A percentile compares a stretch with the other conserved stretches of the same genome.
These are phyloP conservation scores for Staphylotrichum tortipilum DNA, from an alignment of 495 filamentous ascomycete species.

Conservation along the genomic window DNA sequence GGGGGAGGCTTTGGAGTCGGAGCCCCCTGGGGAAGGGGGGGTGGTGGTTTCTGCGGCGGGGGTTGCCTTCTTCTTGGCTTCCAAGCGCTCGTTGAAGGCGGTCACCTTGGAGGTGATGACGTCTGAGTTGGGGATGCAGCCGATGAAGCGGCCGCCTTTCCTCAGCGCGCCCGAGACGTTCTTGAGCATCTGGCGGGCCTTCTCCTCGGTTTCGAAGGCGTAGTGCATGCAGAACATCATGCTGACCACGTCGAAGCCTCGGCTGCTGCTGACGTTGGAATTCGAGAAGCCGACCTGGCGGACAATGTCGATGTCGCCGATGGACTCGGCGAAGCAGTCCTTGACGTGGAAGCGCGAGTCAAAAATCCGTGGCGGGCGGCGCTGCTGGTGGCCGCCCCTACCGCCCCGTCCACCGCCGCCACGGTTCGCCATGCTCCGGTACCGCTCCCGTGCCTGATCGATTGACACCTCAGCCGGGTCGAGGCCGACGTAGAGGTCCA, in stretches of 20 bases:
- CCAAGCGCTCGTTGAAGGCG: constrained; percentile 47
- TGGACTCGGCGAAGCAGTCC: constrained; percentile 78
- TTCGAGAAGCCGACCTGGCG: constrained; percentile 76
- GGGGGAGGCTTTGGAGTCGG: constrained; percentile 1
- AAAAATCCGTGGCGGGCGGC: constrained; percentile 51
- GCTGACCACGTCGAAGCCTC: constrained; percentile 89
- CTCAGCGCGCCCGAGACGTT: constrained; percentile 85
- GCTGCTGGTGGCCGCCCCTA: constrained; percentile 36
- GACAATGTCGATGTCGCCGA: constrained; percentile 69
- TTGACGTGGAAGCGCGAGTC: constrained; percentile 77
- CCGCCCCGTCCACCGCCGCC: constrained; percentile 56
- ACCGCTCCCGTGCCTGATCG: constrained; percentile 78
- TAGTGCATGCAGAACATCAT: constrained; percentile 99
- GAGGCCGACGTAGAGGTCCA: constrained; percentile 83
- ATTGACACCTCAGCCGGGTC: constrained; percentile 90
- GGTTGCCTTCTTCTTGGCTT: constrained; percentile 43
- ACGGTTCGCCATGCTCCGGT: constrained; percentile 55
- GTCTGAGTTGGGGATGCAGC: constrained; percentile 88
- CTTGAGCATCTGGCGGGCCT: constrained; percentile 81
- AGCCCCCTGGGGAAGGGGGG: neutral
- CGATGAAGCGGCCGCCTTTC: constrained; percentile 89
- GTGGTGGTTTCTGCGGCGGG: constrained; percentile 17
- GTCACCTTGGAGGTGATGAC: constrained; percentile 61
- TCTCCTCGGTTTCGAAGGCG: constrained; percentile 84
- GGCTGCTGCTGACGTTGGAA: constrained; percentile 47